Evolutionary conservation across 768 basidiomycete genomes (phyloP).

Genomic region (Suillus discolor): DNA sequence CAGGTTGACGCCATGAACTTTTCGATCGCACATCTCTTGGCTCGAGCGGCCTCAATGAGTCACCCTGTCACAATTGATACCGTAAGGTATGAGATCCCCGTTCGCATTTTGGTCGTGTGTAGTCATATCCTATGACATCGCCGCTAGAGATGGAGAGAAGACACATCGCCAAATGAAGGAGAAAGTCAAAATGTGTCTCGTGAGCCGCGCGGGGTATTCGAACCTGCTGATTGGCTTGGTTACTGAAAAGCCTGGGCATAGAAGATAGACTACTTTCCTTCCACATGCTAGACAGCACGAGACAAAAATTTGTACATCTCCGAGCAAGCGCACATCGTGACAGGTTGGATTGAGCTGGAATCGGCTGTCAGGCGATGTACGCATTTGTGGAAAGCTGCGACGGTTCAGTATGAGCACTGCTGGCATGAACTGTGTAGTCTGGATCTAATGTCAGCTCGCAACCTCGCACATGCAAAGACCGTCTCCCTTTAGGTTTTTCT

Average conservation of each 20-base stretch:
- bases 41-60: not conserved
- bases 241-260: not conserved
- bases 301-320: not conserved
- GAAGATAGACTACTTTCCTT: not conserved
- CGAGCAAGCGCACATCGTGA: not conserved
- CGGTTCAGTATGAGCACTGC: not conserved
- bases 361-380: not conserved
- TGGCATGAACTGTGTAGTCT: not conserved
- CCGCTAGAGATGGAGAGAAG: not conserved
- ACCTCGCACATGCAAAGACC: not conserved
- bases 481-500: not conserved
- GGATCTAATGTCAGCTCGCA: not conserved
- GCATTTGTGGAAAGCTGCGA: not conserved
- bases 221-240: not conserved
- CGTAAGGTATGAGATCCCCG: not conserved
- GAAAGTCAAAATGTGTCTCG: not conserved
- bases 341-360: not conserved
- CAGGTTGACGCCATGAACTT: too few species aligned
- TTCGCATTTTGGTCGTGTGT: not conserved
- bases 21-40: too few species aligned
- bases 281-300: not conserved
- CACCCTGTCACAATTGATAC: slow-evolving; percentile 2
- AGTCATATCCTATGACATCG: not conserved
- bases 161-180: not conserved
- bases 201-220: not conserved